Conservation (phyloP, 225 moss, liverwort and hornwort genomes). For the Anthoceros angustus region DNA sequence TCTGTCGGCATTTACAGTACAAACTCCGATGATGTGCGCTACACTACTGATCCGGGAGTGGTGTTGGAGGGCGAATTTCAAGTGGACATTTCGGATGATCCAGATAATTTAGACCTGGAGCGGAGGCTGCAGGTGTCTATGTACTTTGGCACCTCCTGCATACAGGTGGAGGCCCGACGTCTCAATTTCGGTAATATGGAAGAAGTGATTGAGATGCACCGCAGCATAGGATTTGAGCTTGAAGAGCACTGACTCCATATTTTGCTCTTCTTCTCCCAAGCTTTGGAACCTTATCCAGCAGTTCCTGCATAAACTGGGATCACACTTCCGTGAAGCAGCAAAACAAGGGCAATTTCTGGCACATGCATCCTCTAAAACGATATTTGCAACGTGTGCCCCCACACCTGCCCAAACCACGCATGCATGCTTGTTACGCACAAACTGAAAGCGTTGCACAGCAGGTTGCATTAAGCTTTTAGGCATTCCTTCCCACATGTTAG, state of each 20-base stretch:
- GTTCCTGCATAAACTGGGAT: conserved; percentile 47
- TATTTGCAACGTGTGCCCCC: conserved; percentile 77
- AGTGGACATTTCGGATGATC: neutral
- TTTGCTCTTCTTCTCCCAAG: no score
- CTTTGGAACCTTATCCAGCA: no score
- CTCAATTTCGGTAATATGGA: conserved; percentile 9
- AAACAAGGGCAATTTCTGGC: no score
- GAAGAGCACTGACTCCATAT: no score
- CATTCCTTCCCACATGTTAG: conserved; percentile 88
- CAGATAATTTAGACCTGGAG: neutral
- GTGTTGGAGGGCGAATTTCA: neutral
- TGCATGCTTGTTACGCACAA: conserved; percentile 43
- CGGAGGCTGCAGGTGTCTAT: conserved; percentile 6
- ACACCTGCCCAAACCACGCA: conserved; percentile 34
- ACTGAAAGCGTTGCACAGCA: conserved; percentile 64
- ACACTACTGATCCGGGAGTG: conserved; percentile 10
- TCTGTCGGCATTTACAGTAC: neutral
- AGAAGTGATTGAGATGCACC: neutral
- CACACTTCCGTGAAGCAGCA: no score
- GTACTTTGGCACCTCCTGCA: conserved; percentile 14
- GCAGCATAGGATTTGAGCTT: no score
- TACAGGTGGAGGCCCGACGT: conserved; percentile 9
- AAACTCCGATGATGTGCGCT: neutral
- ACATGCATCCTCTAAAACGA: conserved; percentile 89
- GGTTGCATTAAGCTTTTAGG: conserved; percentile 82